phyloP scores from a whole-genome alignment of 164 flowering plant genomes.

The Vitis labrusca region DNA sequence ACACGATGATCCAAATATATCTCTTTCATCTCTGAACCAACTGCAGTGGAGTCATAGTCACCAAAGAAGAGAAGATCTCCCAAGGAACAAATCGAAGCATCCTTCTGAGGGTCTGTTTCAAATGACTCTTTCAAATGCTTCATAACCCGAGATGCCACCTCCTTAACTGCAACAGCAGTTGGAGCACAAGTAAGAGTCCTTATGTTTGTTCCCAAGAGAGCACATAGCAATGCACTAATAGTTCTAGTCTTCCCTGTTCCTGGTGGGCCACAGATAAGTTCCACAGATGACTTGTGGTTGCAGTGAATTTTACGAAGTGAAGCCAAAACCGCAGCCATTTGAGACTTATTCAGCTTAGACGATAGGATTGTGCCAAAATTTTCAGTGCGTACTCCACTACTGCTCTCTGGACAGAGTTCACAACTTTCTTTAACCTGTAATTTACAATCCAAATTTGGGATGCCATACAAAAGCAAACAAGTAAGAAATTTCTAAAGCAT shows the following conservation, averaged over 20 bases:
- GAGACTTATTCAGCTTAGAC: not conserved
- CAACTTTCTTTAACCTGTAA: not conserved
- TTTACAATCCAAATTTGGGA: not conserved
- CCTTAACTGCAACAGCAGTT: slow-evolving; percentile 14
- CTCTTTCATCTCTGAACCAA: slow-evolving; percentile 3
- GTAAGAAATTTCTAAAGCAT: not conserved
- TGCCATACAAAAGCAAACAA: not conserved
- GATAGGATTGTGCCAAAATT: not conserved
- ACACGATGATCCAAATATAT: slow-evolving; percentile 17
- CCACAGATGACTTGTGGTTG: not conserved
- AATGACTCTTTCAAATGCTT: slow-evolving; percentile 4
- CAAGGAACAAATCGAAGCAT: not conserved
- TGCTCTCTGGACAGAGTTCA: not conserved
- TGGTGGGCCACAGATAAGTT: not conserved
- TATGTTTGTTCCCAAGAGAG: not conserved
- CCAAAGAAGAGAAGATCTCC: slow-evolving; percentile 26
- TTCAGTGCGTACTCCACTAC: not conserved
- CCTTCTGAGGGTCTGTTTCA: not conserved
- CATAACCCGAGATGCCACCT: slow-evolving; percentile 10
- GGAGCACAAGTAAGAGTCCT: slow-evolving; percentile 23
- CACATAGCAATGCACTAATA: not conserved
- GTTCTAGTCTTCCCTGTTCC: slow-evolving; percentile 2
- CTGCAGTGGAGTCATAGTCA: not conserved
- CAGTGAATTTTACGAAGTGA: not conserved
- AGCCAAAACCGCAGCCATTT: not conserved